Percentiles rank a stretch among this genome's conserved stretches.
phyloP scores from a whole-genome alignment of 805 yeast species.

The Starmerella ratchasimensis region DNA sequence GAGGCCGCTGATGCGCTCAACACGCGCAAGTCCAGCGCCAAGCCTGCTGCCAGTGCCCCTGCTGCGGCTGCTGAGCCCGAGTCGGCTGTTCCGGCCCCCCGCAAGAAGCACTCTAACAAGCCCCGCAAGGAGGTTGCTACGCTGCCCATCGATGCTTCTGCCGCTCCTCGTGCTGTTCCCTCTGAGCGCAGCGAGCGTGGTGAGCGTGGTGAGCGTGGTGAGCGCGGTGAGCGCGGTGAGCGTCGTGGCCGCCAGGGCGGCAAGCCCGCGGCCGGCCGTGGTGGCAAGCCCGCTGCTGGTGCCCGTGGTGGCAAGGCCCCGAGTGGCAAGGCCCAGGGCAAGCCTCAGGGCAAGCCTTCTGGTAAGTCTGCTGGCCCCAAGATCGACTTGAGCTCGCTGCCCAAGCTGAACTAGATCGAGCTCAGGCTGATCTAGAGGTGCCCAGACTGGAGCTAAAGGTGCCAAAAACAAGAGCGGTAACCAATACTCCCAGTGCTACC shows the following conservation, averaged over 20 bases:
- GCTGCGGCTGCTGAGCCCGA: constrained; percentile 46
- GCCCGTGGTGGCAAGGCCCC: constrained; percentile 16
- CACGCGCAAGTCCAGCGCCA: constrained; percentile 38
- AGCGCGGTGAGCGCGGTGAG: constrained; percentile 1
- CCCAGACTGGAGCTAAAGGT: too few relatives aligned
- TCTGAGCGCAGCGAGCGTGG: constrained; percentile 31
- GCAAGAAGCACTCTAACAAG: constrained; percentile 60
- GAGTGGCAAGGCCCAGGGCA: constrained; percentile 7
- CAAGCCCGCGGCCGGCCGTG: constrained; percentile 6
- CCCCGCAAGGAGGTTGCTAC: constrained; percentile 68
- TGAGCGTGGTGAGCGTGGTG: constrained; percentile 14
- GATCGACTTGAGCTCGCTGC: constrained; percentile 19
- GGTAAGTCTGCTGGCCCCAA: constrained; percentile 17
- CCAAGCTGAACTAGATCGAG: constrained; percentile 17
- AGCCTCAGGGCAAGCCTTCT: constrained; percentile 14
- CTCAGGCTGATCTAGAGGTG: too few relatives aligned
- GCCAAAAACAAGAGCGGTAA: too few relatives aligned
- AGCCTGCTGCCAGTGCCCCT: constrained; percentile 29
- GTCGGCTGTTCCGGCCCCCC: constrained; percentile 40
- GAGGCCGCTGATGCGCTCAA: constrained; percentile 23
- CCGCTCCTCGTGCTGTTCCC: too few relatives aligned
- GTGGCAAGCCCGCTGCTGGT: constrained; percentile 26
- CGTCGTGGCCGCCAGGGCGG: constrained; percentile 23
- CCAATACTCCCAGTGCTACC: too few relatives aligned
- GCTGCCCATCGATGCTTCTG: constrained; percentile 23